phyloP scores from a whole-genome alignment of 1,284 basidiomycete species.

The Puccinia sorghi region DNA sequence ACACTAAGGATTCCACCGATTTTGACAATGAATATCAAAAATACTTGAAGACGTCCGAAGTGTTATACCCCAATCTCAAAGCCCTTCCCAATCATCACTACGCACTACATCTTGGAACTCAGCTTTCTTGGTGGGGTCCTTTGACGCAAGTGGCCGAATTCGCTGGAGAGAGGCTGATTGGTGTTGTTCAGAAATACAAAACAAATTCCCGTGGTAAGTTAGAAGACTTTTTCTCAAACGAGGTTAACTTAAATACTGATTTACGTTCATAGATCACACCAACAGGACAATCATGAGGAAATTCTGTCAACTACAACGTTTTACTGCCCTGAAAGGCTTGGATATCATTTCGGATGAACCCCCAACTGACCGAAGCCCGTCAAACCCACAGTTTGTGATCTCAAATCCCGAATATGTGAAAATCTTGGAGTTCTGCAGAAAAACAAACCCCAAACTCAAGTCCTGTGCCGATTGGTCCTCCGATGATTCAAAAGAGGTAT shows the following conservation, averaged over 20 bases:
- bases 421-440: no score
- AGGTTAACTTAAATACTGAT: no score
- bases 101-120: conserved; percentile 1
- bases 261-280: conserved; percentile 6
- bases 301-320: conserved; percentile 28
- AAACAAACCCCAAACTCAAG: no score
- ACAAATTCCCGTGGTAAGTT: conserved; percentile 7
- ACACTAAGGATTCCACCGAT: no score
- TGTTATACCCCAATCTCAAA: not conserved
- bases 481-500: no score
- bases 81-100: conserved; percentile 36
- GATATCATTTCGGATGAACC: no score
- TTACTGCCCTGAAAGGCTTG: no score
- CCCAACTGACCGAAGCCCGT: no score
- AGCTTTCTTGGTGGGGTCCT: conserved; percentile 35
- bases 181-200: not conserved
- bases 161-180: conserved; percentile 15
- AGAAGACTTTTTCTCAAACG: not conserved
- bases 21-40: not conserved
- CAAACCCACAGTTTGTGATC: no score
- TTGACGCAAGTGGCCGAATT: not conserved
- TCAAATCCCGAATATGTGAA: no score
- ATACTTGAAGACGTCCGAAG: not conserved
- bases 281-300: conserved; percentile 4
- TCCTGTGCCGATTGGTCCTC: no score